A percentile compares a stretch with the other conserved stretches of the same genome.
Evolutionary conservation across 176 grass and related monocot genomes (phyloP).

Genomic region (Triticum timopheevii): DNA sequence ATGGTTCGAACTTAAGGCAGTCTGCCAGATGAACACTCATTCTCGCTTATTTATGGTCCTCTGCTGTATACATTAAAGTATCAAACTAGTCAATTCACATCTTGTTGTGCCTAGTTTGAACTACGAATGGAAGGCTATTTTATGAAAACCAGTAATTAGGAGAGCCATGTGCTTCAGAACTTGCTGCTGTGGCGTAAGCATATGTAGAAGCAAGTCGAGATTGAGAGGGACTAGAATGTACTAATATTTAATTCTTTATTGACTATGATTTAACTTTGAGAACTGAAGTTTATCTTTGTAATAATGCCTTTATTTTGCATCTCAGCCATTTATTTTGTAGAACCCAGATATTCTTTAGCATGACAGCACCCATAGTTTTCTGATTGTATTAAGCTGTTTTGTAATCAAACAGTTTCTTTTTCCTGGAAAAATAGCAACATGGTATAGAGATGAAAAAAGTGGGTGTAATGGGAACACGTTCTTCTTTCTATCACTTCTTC

Average conservation of each 20-base stretch:
- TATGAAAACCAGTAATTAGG: neutral
- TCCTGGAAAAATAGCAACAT: neutral
- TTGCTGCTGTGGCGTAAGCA: neutral
- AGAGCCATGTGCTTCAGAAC: neutral
- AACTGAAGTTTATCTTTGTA: neutral
- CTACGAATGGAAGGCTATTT: neutral
- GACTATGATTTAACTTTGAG: slow-evolving; percentile 7
- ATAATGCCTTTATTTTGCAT: neutral
- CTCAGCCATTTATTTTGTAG: neutral
- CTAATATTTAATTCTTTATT: neutral
- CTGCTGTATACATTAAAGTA: neutral
- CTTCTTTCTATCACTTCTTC: neutral
- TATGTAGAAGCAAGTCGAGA: neutral
- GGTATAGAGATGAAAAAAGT: neutral
- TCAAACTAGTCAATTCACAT: neutral
- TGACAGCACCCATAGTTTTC: neutral
- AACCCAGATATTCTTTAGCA: neutral
- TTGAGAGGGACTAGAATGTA: neutral
- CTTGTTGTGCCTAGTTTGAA: neutral
- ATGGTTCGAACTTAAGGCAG: neutral
- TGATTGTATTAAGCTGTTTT: slow-evolving; percentile 2
- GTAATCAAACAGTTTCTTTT: neutral
- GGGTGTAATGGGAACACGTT: neutral
- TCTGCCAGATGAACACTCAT: neutral
- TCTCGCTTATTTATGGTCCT: neutral